Evolutionary conservation across 768 basidiomycete genomes (phyloP).

Genomic region (Hortiboletus flavorubellus): DNA sequence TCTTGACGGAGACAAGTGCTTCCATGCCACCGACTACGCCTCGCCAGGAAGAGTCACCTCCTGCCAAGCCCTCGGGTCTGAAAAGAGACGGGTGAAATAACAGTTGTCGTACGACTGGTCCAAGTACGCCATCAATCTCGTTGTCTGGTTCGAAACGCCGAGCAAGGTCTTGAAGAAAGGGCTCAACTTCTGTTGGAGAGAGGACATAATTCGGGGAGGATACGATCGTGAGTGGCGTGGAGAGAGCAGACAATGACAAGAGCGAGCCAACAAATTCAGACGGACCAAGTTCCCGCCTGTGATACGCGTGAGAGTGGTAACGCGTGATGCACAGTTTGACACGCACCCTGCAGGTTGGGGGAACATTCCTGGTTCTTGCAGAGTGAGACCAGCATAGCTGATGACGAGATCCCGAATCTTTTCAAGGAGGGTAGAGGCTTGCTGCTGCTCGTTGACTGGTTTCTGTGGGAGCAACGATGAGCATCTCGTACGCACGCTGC

Average conservation of each 20-base stretch:
- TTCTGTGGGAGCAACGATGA: slow-evolving; percentile 37
- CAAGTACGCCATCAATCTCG: slow-evolving; percentile 77
- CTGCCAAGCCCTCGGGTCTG: slow-evolving; percentile 65
- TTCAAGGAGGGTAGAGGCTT: slow-evolving; percentile 62
- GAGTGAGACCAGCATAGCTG: slow-evolving; percentile 81
- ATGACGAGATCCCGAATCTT: slow-evolving; percentile 80
- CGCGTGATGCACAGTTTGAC: not conserved
- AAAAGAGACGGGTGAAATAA: slow-evolving; percentile 64
- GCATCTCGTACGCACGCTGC: slow-evolving; percentile 31
- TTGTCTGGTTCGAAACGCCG: slow-evolving; percentile 75
- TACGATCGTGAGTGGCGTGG: slow-evolving; percentile 57
- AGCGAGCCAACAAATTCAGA: slow-evolving; percentile 82
- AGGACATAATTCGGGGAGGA: slow-evolving; percentile 50
- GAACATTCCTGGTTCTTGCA: slow-evolving; percentile 95
- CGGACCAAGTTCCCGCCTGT: slow-evolving; percentile 69
- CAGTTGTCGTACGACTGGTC: slow-evolving; percentile 60
- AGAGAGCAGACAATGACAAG: slow-evolving; percentile 66
- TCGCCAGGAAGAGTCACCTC: slow-evolving; percentile 82
- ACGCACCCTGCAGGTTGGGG: slow-evolving; percentile 78
- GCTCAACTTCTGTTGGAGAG: slow-evolving; percentile 64
- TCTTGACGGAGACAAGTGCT: slow-evolving; percentile 75
- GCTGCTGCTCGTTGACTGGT: slow-evolving; percentile 53
- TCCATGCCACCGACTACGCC: slow-evolving; percentile 78
- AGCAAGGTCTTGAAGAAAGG: slow-evolving; percentile 81
- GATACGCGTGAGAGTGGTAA: slow-evolving; percentile 1